Percentiles rank a stretch among this genome's conserved stretches.
phyloP scores from a whole-genome alignment of 176 grass and related monocot genomes.

The Zoysia pacifica region DNA sequence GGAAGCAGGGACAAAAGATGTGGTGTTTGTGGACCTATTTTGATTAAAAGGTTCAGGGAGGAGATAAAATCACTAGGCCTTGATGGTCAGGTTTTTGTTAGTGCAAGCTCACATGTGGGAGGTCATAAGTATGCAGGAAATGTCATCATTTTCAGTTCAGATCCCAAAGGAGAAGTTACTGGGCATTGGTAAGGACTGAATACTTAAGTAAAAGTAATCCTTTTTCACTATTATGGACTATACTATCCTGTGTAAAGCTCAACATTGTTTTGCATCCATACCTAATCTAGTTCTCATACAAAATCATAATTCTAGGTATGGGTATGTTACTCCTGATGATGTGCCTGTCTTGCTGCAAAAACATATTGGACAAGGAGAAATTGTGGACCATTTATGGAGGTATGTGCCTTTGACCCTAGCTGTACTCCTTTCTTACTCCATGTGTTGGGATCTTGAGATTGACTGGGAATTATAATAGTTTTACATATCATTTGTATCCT shows the following conservation, averaged over 20 bases:
- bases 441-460: conserved; percentile 8
- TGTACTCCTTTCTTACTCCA: conserved; percentile 21
- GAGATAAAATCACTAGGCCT: conserved; percentile 68
- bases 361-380: conserved; percentile 79
- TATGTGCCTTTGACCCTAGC: conserved; percentile 35
- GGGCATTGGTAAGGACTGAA: conserved; percentile 84
- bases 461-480: neutral
- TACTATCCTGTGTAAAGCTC: neutral
- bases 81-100: conserved; percentile 65
- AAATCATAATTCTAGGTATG: conserved; percentile 77
- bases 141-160: conserved; percentile 78
- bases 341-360: conserved; percentile 71
- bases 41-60: conserved; percentile 81
- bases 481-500: conserved; percentile 5
- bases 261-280: neutral
- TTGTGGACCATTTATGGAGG: conserved; percentile 89
- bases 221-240: neutral
- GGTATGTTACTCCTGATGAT: conserved; percentile 95
- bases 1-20: conserved; percentile 91
- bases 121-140: conserved; percentile 99
- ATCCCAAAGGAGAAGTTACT: conserved; percentile 60
- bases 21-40: conserved; percentile 81
- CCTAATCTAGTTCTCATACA: conserved; percentile 17
- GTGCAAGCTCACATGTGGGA: conserved; percentile 87
- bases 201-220: neutral